Conservation (phyloP, 352 stramenopile genomes). For the Globisporangium irregulare region DNA sequence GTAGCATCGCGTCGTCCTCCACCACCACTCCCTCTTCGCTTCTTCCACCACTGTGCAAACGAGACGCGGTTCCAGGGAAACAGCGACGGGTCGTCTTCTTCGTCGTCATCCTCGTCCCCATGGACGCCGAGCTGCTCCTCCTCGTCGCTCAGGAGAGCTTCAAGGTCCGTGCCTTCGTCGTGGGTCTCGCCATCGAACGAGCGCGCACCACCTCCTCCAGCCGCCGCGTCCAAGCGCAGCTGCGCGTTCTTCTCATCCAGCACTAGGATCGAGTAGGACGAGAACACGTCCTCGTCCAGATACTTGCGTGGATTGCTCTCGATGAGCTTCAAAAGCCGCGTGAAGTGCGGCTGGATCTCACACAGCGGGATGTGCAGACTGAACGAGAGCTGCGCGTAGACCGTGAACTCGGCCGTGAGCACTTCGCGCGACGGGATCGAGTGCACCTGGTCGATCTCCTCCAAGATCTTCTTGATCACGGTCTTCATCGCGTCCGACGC, state of each 20-base stretch:
- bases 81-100: slow-evolving; percentile 43
- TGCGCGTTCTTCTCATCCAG: slow-evolving; percentile 56
- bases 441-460: slow-evolving; percentile 77
- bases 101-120: slow-evolving; percentile 24
- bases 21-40: slow-evolving; percentile 25
- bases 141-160: slow-evolving; percentile 69
- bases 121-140: slow-evolving; percentile 32
- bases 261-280: slow-evolving; percentile 68
- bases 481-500: slow-evolving; percentile 59
- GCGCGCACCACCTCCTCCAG: background rate
- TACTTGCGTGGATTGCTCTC: slow-evolving; percentile 90
- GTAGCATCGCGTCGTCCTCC: slow-evolving; percentile 17
- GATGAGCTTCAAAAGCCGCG: slow-evolving; percentile 78
- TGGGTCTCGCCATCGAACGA: slow-evolving; percentile 39
- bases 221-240: slow-evolving; percentile 17
- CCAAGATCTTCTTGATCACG: slow-evolving; percentile 64
- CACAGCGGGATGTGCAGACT: slow-evolving; percentile 76
- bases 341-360: slow-evolving; percentile 87
- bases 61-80: slow-evolving; percentile 77
- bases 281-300: slow-evolving; percentile 83
- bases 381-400: slow-evolving; percentile 90
- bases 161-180: slow-evolving; percentile 64
- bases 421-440: slow-evolving; percentile 81
- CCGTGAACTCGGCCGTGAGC: slow-evolving; percentile 86
- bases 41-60: slow-evolving; percentile 77